phyloP scores from a whole-genome alignment of 2,329 filamentous ascomycete genomes.

The Cadophora sp. region DNA sequence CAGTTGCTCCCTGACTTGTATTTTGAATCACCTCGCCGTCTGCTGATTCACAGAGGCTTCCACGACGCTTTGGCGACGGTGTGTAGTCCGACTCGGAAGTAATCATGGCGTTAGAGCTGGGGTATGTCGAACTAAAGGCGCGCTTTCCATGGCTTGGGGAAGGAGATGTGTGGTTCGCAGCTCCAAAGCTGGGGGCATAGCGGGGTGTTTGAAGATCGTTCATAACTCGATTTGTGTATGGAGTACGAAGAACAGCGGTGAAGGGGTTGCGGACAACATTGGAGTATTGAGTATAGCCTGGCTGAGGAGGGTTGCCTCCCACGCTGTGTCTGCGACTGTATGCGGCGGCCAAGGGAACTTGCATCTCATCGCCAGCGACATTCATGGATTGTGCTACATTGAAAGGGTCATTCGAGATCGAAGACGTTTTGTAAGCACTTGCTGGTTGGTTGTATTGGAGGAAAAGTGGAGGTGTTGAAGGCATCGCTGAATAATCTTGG shows the following conservation, averaged over 20 bases:
- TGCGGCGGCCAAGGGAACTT: not conserved
- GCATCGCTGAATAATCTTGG: not conserved
- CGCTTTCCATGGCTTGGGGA: not conserved
- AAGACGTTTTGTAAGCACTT: not conserved
- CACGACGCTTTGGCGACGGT: constrained; percentile 8
- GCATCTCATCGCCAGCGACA: not conserved
- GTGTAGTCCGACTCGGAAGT: not conserved
- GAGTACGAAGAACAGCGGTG: not conserved
- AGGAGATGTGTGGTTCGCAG: not conserved
- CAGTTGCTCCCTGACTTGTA: not conserved
- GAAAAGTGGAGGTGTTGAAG: not conserved
- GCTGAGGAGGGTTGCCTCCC: not conserved
- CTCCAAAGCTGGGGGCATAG: not conserved
- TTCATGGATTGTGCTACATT: not conserved
- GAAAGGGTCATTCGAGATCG: not conserved
- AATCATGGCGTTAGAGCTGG: not conserved
- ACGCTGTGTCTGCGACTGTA: not conserved
- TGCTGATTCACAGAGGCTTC: not conserved
- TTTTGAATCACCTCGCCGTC: not conserved
- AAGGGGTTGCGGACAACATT: not conserved
- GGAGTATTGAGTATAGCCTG: not conserved
- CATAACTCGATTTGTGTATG: not conserved
- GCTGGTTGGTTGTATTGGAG: not conserved
- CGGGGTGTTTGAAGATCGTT: too few species aligned
- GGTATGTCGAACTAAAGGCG: not conserved